phyloP scores from a whole-genome alignment of 306 rosid species.

The Vachellia collinsii region DNA sequence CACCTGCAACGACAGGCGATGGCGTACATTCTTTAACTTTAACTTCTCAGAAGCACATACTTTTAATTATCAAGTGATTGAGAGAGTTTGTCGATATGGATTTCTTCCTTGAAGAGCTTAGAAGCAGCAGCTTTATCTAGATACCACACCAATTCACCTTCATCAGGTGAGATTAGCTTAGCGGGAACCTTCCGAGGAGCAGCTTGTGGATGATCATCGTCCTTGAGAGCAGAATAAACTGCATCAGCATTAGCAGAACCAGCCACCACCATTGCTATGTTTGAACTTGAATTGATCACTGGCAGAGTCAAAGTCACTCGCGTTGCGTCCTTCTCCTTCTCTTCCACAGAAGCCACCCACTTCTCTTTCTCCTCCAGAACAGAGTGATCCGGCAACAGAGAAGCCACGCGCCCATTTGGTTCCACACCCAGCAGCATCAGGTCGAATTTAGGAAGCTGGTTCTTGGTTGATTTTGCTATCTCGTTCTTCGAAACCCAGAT shows the following conservation, averaged over 20 bases:
- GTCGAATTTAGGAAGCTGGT: not conserved
- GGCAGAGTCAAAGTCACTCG: not conserved
- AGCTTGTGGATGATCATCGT: not conserved
- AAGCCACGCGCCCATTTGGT: conserved; percentile 72
- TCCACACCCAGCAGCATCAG: conserved; percentile 66
- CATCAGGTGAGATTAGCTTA: conserved; percentile 36
- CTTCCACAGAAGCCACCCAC: not conserved
- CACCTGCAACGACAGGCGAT: not conserved
- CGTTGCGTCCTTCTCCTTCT: not conserved
- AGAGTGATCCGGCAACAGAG: conserved; percentile 64
- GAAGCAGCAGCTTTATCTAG: conserved; percentile 74
- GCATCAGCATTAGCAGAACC: conserved; percentile 56
- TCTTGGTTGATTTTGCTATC: not conserved
- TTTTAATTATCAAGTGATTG: not conserved
- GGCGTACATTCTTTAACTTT: not conserved
- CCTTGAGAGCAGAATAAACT: conserved; percentile 47
- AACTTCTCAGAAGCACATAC: not conserved
- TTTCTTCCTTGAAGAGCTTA: conserved; percentile 46
- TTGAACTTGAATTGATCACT: conserved; percentile 61
- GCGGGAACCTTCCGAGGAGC: not conserved
- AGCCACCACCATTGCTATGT: conserved; percentile 56
- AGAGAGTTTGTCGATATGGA: not conserved
- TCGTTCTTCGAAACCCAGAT: not conserved
- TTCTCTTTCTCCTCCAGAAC: not conserved
- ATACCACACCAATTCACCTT: conserved; percentile 61